These are phyloP conservation scores for Pezicula carpinea DNA, from an alignment of 2,329 filamentous ascomycete species.

Conservation along the genomic window DNA sequence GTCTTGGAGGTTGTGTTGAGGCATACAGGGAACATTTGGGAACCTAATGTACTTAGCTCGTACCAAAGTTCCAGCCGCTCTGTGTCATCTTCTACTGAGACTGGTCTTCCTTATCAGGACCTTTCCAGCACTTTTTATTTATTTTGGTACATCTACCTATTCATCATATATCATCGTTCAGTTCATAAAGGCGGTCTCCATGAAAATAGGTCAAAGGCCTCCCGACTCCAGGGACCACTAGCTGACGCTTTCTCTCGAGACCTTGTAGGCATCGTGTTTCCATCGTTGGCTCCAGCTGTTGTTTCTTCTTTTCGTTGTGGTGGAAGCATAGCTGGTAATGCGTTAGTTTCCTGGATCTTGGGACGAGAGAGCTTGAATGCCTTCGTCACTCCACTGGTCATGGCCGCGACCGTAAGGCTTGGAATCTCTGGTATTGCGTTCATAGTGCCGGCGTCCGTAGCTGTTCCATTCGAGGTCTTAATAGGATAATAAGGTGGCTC, in stretches of 20 bases:
- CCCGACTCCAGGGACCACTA: conserved; percentile 30
- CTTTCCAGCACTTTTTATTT: background rate
- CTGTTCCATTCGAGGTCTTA: background rate
- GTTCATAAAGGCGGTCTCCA: conserved; percentile 17
- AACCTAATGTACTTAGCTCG: too few relatives aligned
- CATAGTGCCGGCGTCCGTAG: background rate
- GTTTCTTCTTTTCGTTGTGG: background rate
- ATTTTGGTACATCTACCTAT: background rate
- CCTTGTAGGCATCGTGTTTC: background rate
- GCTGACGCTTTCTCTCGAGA: background rate
- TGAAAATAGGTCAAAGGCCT: conserved; percentile 31
- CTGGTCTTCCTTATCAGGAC: background rate
- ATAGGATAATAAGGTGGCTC: background rate
- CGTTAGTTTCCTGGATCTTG: background rate
- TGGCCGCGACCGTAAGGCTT: background rate
- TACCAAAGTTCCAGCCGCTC: too few relatives aligned
- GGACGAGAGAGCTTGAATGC: background rate
- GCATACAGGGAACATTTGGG: too few relatives aligned
- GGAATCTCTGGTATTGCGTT: background rate
- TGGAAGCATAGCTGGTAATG: background rate
- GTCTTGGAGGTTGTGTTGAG: too few relatives aligned
- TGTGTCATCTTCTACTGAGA: too few relatives aligned
- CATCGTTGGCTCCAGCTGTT: background rate
- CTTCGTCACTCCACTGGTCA: background rate
- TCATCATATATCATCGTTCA: background rate